These are phyloP conservation scores for Malassezia obtusa DNA, from an alignment of 1,284 basidiomycete species.

Conservation along the genomic window DNA sequence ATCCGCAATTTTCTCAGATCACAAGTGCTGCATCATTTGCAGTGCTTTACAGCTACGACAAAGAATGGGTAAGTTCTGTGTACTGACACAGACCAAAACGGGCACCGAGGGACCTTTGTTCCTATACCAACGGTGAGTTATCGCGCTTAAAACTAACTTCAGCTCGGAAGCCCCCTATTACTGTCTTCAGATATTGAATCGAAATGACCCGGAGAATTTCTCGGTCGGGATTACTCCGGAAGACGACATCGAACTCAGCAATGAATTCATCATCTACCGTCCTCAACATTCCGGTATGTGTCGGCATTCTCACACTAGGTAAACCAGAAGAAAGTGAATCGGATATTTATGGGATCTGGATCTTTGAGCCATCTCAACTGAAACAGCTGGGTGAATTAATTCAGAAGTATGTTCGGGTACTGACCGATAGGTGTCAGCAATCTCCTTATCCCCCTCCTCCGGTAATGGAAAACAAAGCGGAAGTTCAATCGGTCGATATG, in stretches of 20 bases:
- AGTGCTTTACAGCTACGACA: conserved; percentile 47
- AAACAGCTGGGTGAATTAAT: conserved; percentile 55
- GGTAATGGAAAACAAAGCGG: neutral
- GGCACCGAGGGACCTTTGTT: conserved; percentile 81
- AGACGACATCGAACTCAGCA: conserved; percentile 60
- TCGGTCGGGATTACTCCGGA: conserved; percentile 66
- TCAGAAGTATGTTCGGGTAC: conserved; percentile 12
- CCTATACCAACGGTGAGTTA: conserved; percentile 69
- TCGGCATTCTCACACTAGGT: conserved; percentile 13
- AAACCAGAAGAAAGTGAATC: conserved; percentile 20
- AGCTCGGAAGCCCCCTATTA: conserved; percentile 56
- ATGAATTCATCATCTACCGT: conserved; percentile 63
- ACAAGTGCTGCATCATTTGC: conserved; percentile 77
- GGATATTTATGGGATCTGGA: conserved; percentile 66
- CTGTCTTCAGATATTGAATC: conserved; percentile 76
- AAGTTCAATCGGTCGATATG: conserved; percentile 8
- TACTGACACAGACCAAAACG: conserved; percentile 71
- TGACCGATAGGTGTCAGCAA: neutral
- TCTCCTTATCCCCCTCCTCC: neutral
- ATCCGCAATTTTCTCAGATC: conserved; percentile 67
- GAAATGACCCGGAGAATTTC: conserved; percentile 74
- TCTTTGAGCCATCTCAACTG: conserved; percentile 61
- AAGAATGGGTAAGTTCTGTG: conserved; percentile 45
- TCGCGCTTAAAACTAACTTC: too few species aligned
- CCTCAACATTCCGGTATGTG: conserved; percentile 50